Evolutionary conservation across 306 rosid genomes (phyloP), one percentile per base, ranked within the genome.

Genomic region (Castanea sativa): DNA sequence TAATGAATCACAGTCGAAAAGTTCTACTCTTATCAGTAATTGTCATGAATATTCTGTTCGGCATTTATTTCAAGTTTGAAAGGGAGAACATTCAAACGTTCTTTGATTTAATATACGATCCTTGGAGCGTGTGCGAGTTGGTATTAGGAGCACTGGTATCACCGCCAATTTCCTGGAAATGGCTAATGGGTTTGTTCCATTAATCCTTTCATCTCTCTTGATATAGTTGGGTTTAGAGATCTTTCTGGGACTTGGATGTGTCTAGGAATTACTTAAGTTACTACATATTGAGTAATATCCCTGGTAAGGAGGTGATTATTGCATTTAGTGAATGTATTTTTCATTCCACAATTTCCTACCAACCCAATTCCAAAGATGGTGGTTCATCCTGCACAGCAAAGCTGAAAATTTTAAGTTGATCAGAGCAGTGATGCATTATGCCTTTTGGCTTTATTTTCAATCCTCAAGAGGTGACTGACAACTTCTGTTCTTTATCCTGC

Each of bases 391-490:
- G 87, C 90, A 78, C 71, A 81, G 87, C 80, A 81, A 80, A 85
- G 86, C 84, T 79, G 83, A 78, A 69, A 86, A 77, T 81, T 85
- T 78, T 88, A 80, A 89, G 89, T 92, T 89, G 93, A 72, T 83
- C 92, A 79, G 92, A 88, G 85, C 89, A 88, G 72, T 87, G 90
- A 73, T 87, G 87, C 84, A 51, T 76, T 83, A 76, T 82, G 83
- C 91, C 81, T 84, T 85, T 86, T 87, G 89, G 87, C 88, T 82
- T 86, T 89, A 78, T 87, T 87, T 84, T 89, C 90, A 58, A 91
- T 90, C 93, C 82, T 90, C 88, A 83, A 88, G 93, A 87, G 97
- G 94, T 85, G 97, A 88, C 86, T 82, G 88, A 64, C 88, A 80
- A 87, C 91, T 79, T 91, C 88, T 90, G 89, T 91, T 87, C 89